A percentile compares a stretch with the other conserved stretches of the same genome.
Evolutionary conservation across 257 asterid species (phyloP).

Genomic region (Solanum clarkiae): DNA sequence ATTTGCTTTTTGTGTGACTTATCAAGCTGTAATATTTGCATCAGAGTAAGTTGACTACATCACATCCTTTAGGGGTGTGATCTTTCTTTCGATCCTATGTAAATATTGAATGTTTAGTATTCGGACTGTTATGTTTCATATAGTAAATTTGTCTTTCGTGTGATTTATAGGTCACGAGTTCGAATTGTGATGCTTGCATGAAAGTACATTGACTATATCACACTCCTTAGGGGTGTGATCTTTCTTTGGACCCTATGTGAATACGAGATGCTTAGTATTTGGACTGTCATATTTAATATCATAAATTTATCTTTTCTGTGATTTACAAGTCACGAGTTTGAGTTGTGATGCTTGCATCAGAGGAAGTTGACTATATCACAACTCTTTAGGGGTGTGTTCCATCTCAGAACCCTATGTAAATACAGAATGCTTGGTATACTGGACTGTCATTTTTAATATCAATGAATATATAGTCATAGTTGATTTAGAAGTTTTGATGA

Average conservation of each 20-base stretch:
- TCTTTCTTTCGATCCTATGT: not conserved
- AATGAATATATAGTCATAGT: not conserved
- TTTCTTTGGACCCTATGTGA: not conserved
- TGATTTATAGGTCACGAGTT: too few relatives aligned
- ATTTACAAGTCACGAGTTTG: too few relatives aligned
- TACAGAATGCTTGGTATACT: not conserved
- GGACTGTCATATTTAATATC: not conserved
- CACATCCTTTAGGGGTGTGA: not conserved
- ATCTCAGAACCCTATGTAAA: not conserved
- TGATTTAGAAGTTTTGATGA: not conserved
- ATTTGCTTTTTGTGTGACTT: not conserved
- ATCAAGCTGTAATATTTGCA: too few relatives aligned
- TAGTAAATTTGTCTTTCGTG: not conserved
- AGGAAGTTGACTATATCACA: not conserved
- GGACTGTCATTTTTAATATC: not conserved
- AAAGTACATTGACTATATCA: not conserved
- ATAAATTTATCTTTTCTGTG: not conserved
- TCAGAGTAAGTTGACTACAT: too few relatives aligned
- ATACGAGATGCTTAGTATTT: not conserved
- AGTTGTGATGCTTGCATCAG: too few relatives aligned
- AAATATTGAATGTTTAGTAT: not conserved
- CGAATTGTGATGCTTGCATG: too few relatives aligned
- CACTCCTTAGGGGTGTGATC: not conserved
- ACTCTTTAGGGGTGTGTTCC: rapidly evolving
- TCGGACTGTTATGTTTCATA: not conserved